A percentile compares a stretch with the other conserved stretches of the same genome.
Conservation (phyloP, 2,329 filamentous ascomycete species). For the Blumeria graminis region DNA sequence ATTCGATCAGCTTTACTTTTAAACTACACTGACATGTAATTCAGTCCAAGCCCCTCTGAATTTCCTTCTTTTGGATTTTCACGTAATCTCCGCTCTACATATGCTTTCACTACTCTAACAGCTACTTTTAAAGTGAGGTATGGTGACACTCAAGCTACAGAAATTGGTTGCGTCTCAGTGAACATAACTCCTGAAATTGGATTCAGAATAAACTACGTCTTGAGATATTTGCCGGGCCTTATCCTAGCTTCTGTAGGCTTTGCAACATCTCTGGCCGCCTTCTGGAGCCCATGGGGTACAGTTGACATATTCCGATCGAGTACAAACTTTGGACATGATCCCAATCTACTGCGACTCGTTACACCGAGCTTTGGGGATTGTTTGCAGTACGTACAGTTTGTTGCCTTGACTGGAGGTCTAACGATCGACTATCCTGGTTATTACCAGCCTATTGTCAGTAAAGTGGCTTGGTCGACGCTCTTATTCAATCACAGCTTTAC, state of each 20-base stretch:
- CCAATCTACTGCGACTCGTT: constrained; percentile 71
- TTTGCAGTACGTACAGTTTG: constrained; percentile 87
- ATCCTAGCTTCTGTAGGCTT: constrained; percentile 59
- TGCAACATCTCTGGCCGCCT: constrained; percentile 62
- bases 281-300: constrained; percentile 85
- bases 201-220: constrained; percentile 33
- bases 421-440: constrained; percentile 80
- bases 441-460: constrained; percentile 76
- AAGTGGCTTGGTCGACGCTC: constrained; percentile 66
- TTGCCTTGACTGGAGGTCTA: constrained; percentile 66
- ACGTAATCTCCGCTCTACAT: constrained; percentile 56
- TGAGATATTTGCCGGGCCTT: constrained; percentile 54
- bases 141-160: constrained; percentile 36
- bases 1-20: background rate
- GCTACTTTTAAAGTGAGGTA: constrained; percentile 51
- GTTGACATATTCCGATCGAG: constrained; percentile 83
- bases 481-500: constrained; percentile 89
- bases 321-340: constrained; percentile 91
- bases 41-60: constrained; percentile 2
- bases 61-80: constrained; percentile 52
- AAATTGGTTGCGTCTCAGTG: constrained; percentile 61
- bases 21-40: background rate
- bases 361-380: constrained; percentile 95
- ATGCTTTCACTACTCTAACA: constrained; percentile 63
- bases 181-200: constrained; percentile 68